phyloP scores from a whole-genome alignment of 2,329 filamentous ascomycete genomes.

The Dothideomycetidae sp. region DNA sequence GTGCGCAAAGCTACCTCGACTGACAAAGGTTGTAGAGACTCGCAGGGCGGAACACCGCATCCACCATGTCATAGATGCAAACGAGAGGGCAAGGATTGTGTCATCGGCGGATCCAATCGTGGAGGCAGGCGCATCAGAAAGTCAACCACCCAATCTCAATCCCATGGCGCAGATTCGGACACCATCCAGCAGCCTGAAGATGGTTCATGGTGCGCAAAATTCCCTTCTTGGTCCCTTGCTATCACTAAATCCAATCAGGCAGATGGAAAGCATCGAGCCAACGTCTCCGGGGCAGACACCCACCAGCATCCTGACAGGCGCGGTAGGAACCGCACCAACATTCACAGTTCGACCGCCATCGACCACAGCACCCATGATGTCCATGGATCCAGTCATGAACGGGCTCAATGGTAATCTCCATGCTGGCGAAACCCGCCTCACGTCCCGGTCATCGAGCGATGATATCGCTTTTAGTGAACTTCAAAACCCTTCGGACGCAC shows the following conservation, averaged over 20 bases:
- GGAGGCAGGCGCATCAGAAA: conserved; percentile 45
- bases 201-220: neutral
- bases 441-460: conserved; percentile 16
- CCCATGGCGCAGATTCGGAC: conserved; percentile 22
- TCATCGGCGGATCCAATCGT: conserved; percentile 45
- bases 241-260: neutral
- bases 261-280: neutral
- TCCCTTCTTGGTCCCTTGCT: neutral
- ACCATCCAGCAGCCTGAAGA: conserved; percentile 1
- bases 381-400: conserved; percentile 14
- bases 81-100: conserved; percentile 43
- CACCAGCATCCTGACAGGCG: neutral
- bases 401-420: conserved; percentile 6
- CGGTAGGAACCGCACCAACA: neutral
- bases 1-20: conserved; percentile 13
- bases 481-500: conserved; percentile 35
- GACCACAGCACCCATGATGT: conserved; percentile 14
- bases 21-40: conserved; percentile 22
- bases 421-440: neutral
- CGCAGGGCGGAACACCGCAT: conserved; percentile 33
- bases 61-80: conserved; percentile 44
- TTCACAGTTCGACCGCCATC: conserved; percentile 4
- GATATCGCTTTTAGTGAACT: conserved; percentile 28
- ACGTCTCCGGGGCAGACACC: neutral
- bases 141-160: conserved; percentile 26